These are phyloP conservation scores for Biscogniauxia mediterranea DNA, from an alignment of 2,329 filamentous ascomycete genomes.

Conservation along the genomic window DNA sequence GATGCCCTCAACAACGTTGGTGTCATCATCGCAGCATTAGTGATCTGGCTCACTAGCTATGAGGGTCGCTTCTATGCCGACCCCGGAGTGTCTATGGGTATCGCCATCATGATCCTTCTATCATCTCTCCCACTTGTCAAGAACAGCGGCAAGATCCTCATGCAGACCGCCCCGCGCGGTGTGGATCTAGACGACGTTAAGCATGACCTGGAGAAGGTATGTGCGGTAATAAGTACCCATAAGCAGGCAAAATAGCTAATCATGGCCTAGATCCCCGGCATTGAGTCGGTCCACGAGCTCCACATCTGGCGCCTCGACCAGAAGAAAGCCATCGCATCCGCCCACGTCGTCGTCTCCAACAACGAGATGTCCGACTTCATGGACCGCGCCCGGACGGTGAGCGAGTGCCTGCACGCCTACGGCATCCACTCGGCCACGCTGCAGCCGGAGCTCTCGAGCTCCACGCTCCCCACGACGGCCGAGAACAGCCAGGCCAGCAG, in stretches of 20 bases:
- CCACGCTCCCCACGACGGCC: conserved; percentile 2
- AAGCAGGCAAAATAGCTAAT: conserved; percentile 13
- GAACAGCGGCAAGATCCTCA: conserved; percentile 61
- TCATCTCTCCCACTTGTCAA: conserved; percentile 63
- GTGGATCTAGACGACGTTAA: conserved; percentile 62
- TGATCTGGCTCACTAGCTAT: conserved; percentile 65
- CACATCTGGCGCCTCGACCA: conserved; percentile 75
- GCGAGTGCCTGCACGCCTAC: conserved; percentile 70
- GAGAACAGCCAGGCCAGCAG: conserved; percentile 1
- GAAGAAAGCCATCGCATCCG: conserved; percentile 66
- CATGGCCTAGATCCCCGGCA: conserved; percentile 56
- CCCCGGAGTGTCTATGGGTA: conserved; percentile 65
- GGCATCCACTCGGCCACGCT: conserved; percentile 71
- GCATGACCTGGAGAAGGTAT: conserved; percentile 65
- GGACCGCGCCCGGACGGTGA: conserved; percentile 58
- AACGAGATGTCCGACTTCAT: conserved; percentile 57
- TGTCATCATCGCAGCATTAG: conserved; percentile 66
- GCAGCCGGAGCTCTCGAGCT: conserved; percentile 56
- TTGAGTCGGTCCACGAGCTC: conserved; percentile 67
- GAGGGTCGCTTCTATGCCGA: conserved; percentile 67
- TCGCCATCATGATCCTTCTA: conserved; percentile 69
- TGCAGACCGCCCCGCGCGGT: conserved; percentile 63
- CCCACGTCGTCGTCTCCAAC: conserved; percentile 63
- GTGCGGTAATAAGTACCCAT: conserved; percentile 2
- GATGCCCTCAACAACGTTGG: conserved; percentile 76